Percentiles rank a stretch among this genome's conserved stretches.
phyloP scores from a whole-genome alignment of 208 protist species.

The Trypanosoma scelopori region DNA sequence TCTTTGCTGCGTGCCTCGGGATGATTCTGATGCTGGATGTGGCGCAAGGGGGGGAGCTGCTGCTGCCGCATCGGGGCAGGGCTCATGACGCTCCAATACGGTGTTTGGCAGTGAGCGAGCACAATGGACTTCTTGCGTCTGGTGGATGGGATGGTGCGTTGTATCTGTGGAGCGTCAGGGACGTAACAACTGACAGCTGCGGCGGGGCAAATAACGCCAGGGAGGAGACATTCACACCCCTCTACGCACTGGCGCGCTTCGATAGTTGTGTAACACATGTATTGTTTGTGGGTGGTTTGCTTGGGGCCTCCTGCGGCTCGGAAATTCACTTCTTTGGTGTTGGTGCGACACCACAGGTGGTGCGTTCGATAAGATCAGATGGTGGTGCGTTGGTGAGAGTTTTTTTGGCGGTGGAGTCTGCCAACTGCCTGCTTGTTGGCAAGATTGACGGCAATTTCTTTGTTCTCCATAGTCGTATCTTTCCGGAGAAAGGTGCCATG shows the following conservation, averaged over 20 bases:
- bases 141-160: slow-evolving; percentile 8
- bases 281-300: slow-evolving; percentile 6
- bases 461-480: slow-evolving; percentile 8
- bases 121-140: slow-evolving; percentile 6
- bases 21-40: background rate
- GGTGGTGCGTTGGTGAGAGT: background rate
- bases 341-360: background rate
- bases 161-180: slow-evolving; percentile 1
- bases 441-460: background rate
- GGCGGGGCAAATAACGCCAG: background rate
- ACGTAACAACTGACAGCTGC: background rate
- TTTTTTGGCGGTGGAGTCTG: background rate
- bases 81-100: slow-evolving; percentile 7
- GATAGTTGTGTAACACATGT: slow-evolving; percentile 5
- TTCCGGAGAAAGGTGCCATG: background rate
- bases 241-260: background rate
- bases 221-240: background rate
- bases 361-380: background rate
- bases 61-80: background rate
- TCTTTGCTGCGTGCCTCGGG: slow-evolving; percentile 1
- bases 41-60: background rate
- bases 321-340: background rate
- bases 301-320: background rate
- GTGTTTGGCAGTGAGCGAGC: background rate
- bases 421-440: slow-evolving; percentile 13